Evolutionary conservation across 257 asterid species (phyloP).

Genomic region (Ilex asprella): DNA sequence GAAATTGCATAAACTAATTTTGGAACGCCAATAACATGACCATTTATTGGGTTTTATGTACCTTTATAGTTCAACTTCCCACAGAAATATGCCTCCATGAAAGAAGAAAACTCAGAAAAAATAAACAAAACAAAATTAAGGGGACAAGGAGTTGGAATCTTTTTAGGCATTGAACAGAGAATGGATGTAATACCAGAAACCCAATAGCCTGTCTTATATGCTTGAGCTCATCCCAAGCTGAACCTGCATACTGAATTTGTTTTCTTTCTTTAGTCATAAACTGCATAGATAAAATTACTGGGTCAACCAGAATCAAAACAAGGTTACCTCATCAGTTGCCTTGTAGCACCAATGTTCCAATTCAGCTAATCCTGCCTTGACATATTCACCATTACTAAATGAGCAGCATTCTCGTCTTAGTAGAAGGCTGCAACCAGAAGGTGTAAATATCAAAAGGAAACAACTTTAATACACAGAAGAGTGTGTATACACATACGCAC

Average conservation of each 20-base stretch:
- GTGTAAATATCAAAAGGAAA: conserved; percentile 8
- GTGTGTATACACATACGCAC: conserved; percentile 8
- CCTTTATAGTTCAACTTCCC: no score
- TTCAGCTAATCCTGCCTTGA: conserved; percentile 97
- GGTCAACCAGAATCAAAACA: conserved; percentile 3
- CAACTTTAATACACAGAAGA: neutral
- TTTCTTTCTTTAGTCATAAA: conserved; percentile 21
- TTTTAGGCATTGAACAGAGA: conserved; percentile 13
- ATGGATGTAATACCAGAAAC: conserved; percentile 62
- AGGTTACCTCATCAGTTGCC: conserved; percentile 88
- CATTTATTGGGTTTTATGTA: no score
- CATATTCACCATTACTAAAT: conserved; percentile 96
- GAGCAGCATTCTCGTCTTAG: conserved; percentile 99
- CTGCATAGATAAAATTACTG: conserved; percentile 8
- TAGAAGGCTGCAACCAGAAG: conserved; percentile 54
- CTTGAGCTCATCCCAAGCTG: conserved; percentile 99
- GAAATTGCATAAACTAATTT: no score
- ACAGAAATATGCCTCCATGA: neutral
- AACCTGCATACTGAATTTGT: conserved; percentile 81
- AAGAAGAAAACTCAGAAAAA: neutral
- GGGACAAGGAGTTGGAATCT: conserved; percentile 5
- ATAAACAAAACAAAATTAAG: neutral
- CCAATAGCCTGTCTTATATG: conserved; percentile 98
- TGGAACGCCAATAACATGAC: no score
- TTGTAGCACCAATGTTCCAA: conserved; percentile 99